phyloP scores from a whole-genome alignment of 163 green algal genomes.

The Smithsoniella earleae region DNA sequence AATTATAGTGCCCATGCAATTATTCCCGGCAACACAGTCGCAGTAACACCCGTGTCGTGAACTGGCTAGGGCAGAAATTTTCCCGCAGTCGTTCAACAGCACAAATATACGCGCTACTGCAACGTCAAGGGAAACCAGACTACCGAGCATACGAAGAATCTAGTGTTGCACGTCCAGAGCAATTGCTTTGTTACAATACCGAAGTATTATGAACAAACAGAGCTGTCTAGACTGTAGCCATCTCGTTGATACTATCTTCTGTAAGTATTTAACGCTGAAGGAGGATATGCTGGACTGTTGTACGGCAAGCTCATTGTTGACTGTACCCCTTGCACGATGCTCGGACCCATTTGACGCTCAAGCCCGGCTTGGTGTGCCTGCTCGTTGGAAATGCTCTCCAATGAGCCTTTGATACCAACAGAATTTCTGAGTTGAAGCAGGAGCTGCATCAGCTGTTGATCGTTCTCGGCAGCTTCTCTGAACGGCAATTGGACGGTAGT shows the following conservation, averaged over 20 bases:
- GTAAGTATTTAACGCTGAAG: neutral
- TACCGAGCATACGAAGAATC: too few relatives aligned
- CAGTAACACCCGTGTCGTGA: too few relatives aligned
- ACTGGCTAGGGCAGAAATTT: too few relatives aligned
- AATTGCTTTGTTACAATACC: too few relatives aligned
- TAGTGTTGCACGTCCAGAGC: too few relatives aligned
- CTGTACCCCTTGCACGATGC: neutral
- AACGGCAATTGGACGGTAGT: constrained; percentile 4
- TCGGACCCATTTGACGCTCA: neutral
- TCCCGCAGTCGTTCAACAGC: too few relatives aligned
- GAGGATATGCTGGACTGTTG: neutral
- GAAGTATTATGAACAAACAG: too few relatives aligned
- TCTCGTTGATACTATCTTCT: neutral
- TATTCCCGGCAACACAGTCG: too few relatives aligned
- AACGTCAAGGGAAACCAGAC: too few relatives aligned
- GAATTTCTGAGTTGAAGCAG: neutral
- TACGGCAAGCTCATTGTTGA: neutral
- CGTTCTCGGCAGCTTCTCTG: constrained; percentile 13
- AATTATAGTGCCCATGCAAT: too few relatives aligned
- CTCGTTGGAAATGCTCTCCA: neutral
- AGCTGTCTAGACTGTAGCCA: too few relatives aligned
- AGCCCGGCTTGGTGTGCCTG: neutral
- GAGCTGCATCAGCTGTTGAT: constrained; percentile 17
- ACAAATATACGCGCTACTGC: too few relatives aligned
- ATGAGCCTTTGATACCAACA: constrained; percentile 23